Percentiles rank a stretch among this genome's conserved stretches.
These are phyloP conservation scores for Talaromyces liani DNA, from an alignment of 495 filamentous ascomycete species.

Conservation along the genomic window DNA sequence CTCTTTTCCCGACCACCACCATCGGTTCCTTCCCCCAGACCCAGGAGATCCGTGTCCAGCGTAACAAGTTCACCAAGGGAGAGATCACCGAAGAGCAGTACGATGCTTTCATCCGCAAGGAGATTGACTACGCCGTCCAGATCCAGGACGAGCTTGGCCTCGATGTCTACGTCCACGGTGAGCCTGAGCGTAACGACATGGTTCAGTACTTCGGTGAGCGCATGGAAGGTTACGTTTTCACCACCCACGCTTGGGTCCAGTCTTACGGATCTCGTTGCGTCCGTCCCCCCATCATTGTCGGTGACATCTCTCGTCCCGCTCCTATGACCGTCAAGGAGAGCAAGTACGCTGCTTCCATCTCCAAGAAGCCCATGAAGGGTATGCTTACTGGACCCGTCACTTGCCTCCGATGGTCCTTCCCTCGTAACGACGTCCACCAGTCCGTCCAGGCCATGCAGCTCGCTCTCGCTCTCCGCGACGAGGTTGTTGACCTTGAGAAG, in stretches of 20 bases:
- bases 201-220: slow-evolving; percentile 99
- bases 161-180: slow-evolving; percentile 95
- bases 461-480: slow-evolving; percentile 93
- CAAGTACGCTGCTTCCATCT: slow-evolving; percentile 92
- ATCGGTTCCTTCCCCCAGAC: slow-evolving; percentile 99
- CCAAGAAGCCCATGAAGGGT: slow-evolving; percentile 99
- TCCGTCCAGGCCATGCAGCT: slow-evolving; percentile 98
- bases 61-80: slow-evolving; percentile 97
- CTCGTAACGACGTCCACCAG: slow-evolving; percentile 98
- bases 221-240: slow-evolving; percentile 95
- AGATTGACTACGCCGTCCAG: slow-evolving; percentile 86
- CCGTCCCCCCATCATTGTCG: slow-evolving; percentile 94
- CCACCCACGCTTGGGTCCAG: slow-evolving; percentile 98
- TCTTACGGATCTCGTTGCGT: slow-evolving; percentile 97
- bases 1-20: slow-evolving; percentile 96
- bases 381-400: slow-evolving; percentile 99
- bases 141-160: slow-evolving; percentile 97
- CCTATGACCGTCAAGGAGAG: slow-evolving; percentile 99
- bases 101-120: slow-evolving; percentile 96
- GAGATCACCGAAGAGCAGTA: slow-evolving; percentile 89
- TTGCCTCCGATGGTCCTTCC: slow-evolving; percentile 98
- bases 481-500: slow-evolving; percentile 94
- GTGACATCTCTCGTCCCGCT: slow-evolving; percentile 90
- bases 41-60: slow-evolving; percentile 89
- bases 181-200: slow-evolving; percentile 99